Evolutionary conservation across 352 stramenopile genomes (phyloP), one percentile per base, ranked within the genome.

Genomic region (Phytophthora citricola): DNA sequence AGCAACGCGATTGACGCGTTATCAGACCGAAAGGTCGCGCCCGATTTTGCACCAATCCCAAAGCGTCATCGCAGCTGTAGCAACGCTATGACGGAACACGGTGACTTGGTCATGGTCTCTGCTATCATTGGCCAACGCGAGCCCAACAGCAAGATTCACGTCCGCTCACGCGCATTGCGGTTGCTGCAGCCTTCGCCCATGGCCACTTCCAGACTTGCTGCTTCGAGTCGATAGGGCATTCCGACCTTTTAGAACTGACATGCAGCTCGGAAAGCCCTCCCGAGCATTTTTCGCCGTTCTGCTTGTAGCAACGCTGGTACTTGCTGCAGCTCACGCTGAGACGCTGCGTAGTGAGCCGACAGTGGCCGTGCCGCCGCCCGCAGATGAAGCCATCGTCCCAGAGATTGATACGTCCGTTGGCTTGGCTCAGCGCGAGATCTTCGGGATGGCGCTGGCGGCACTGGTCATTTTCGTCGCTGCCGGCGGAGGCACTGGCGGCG

Each of bases 401-500:
- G 49, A 63, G 43, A 29, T 58, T 47, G 60, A 70, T 12, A 36
- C 20, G 50, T 57, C 48, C 15, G 49, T 59, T 12, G 50, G 58
- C 14, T 73, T 80, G 46, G 71, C 66, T 11, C 47, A 76, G 46
- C 68, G 76, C 38, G 81, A 94, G 58, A 66, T 77, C 17, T 58
- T 82, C 2, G 87, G 81, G 31, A 83, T 92, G 51, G 55, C 52
- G 8, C 47, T 90, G 4, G 79, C 83, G 0, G 73, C 71, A 1
- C 46, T 97, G 4, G 86, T 92, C 20, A 81, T 97, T 14, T 92
- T 97, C 36, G 73, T 98, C 10, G 91, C 92, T 17, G 90, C 90
- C 0, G 88, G 89, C 11, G 93, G 92, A 44, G 92, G 92, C 46
- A 97, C 95, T 1, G 92, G 96, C 24, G 94, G 94, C 8, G 96